Percentiles rank a stretch among this genome's conserved stretches.
phyloP scores from a whole-genome alignment of 805 yeast species.

The Saturnispora serradocipensis region DNA sequence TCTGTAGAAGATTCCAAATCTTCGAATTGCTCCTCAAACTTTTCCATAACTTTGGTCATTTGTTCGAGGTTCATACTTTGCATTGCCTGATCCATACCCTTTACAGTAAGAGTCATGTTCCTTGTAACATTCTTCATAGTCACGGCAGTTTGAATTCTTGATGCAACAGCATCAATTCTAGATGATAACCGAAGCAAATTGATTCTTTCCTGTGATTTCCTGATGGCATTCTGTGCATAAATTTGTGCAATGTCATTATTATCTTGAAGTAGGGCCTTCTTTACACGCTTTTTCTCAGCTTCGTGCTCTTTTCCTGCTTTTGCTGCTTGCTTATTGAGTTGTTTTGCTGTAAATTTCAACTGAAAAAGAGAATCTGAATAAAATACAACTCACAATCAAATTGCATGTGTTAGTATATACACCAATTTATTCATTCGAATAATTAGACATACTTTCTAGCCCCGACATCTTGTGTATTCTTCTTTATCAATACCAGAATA shows the following conservation, averaged over 20 bases:
- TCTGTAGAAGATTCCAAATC: conserved; percentile 90
- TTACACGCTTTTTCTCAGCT: conserved; percentile 77
- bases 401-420: conserved; percentile 8
- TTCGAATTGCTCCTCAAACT: conserved; percentile 91
- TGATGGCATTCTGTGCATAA: conserved; percentile 91
- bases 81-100: conserved; percentile 93
- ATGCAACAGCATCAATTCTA: conserved; percentile 90
- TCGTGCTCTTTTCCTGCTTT: conserved; percentile 87
- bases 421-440: too few relatives aligned
- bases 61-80: conserved; percentile 91
- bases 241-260: conserved; percentile 86
- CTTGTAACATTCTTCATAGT: conserved; percentile 94
- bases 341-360: conserved; percentile 86
- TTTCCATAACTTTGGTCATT: conserved; percentile 93
- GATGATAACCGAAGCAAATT: conserved; percentile 77
- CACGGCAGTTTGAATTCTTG: conserved; percentile 94
- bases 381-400: neutral
- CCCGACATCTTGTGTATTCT: conserved; percentile 28
- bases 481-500: neutral
- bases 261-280: conserved; percentile 80
- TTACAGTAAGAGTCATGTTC: conserved; percentile 86
- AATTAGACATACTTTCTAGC: conserved; percentile 30
- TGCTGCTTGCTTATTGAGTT: conserved; percentile 78
- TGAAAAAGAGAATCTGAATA: conserved; percentile 52
- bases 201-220: conserved; percentile 80